Evolutionary conservation across 139 green algal genomes (phyloP).

Genomic region (Penium margaritaceum): DNA sequence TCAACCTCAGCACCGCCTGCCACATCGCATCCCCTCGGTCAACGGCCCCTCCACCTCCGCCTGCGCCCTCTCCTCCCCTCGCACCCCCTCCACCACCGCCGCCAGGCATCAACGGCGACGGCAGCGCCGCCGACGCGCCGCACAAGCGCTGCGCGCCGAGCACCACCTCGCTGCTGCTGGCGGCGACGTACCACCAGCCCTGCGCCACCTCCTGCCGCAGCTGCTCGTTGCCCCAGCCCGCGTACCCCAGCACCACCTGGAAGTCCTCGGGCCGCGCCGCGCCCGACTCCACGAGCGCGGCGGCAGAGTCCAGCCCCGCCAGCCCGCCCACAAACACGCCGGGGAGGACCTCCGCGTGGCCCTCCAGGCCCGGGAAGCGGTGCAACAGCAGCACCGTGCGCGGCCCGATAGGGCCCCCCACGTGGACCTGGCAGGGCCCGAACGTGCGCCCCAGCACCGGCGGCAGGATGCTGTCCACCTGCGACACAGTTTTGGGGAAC

Average conservation of each 20-base stretch:
- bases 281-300: constrained; percentile 8
- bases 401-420: constrained; percentile 27
- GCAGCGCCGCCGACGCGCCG: too few species aligned
- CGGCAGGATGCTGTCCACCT: constrained; percentile 12
- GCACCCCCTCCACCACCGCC: neutral
- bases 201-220: constrained; percentile 29
- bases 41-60: neutral
- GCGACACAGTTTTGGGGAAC: neutral
- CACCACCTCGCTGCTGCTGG: constrained; percentile 29
- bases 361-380: neutral
- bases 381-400: constrained; percentile 25
- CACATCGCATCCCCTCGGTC: neutral
- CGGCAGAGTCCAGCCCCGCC: constrained; percentile 12
- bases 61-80: neutral
- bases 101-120: too few species aligned
- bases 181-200: constrained; percentile 39
- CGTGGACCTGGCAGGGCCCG: constrained; percentile 26
- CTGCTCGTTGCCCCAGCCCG: constrained; percentile 28
- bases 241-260: constrained; percentile 31
- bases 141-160: too few species aligned
- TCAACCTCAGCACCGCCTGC: neutral
- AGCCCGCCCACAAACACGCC: constrained; percentile 11
- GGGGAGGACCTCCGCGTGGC: constrained; percentile 20
- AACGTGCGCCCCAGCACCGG: constrained; percentile 19
- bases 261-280: constrained; percentile 22